phyloP scores from a whole-genome alignment of 345 rosid species.

The Hypericum perforatum region DNA sequence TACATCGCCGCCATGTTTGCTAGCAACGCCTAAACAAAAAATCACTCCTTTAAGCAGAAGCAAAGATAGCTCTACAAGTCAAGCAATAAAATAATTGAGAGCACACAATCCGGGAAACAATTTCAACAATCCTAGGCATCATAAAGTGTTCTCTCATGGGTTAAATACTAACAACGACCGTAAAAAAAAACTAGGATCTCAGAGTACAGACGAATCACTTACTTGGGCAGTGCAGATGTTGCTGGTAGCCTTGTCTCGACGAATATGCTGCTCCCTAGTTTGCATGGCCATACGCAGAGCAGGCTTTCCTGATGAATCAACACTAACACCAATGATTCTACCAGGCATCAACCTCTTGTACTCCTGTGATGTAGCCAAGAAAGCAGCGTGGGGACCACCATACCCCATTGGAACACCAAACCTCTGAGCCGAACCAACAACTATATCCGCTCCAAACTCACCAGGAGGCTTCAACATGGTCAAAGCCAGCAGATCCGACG shows the following conservation, averaged over 20 bases:
- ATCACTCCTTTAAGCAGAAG: constrained; percentile 9
- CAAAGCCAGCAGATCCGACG: constrained; percentile 83
- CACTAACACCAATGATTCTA: constrained; percentile 86
- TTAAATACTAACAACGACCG: not conserved
- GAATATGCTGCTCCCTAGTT: constrained; percentile 96
- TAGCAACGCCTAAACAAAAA: constrained; percentile 63
- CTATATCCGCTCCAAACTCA: constrained; percentile 89
- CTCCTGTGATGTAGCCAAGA: constrained; percentile 96
- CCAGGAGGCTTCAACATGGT: constrained; percentile 95
- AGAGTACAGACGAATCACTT: constrained; percentile 10
- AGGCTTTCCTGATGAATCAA: constrained; percentile 84
- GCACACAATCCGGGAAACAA: too few relatives aligned
- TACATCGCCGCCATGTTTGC: constrained; percentile 99
- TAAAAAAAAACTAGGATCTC: constrained; percentile 1
- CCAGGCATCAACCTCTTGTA: constrained; percentile 99
- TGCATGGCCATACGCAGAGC: constrained; percentile 99
- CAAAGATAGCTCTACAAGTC: constrained; percentile 6
- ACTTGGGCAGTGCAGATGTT: constrained; percentile 99
- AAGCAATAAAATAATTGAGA: constrained; percentile 4
- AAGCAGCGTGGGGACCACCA: constrained; percentile 98
- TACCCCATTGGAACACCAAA: constrained; percentile 99
- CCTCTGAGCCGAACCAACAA: constrained; percentile 91
- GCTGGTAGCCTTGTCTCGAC: constrained; percentile 98
- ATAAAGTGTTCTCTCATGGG: too few relatives aligned
- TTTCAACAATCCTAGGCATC: too few relatives aligned